These are phyloP conservation scores for Phaeophleospora eucalypticola DNA, from an alignment of 2,329 filamentous ascomycete species.

Conservation along the genomic window DNA sequence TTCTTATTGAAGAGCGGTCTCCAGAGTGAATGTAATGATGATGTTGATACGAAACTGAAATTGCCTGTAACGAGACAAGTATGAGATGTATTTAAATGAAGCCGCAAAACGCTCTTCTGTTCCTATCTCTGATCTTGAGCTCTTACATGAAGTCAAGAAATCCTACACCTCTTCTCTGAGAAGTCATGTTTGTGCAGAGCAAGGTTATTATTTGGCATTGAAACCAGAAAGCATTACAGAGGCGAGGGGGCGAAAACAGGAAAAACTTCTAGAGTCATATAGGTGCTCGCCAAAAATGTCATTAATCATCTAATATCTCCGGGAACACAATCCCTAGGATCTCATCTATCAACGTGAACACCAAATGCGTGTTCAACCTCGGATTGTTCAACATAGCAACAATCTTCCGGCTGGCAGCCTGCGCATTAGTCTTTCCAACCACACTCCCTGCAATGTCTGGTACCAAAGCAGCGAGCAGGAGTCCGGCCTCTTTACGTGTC, in stretches of 20 bases:
- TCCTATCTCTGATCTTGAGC: too few relatives aligned
- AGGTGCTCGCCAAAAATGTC: neutral
- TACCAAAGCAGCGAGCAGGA: slow-evolving; percentile 83
- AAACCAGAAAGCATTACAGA: too few relatives aligned
- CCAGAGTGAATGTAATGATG: too few relatives aligned
- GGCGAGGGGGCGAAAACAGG: too few relatives aligned
- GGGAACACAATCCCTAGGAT: slow-evolving; percentile 44
- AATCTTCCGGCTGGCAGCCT: slow-evolving; percentile 80
- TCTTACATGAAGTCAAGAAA: too few relatives aligned
- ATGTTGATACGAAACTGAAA: too few relatives aligned
- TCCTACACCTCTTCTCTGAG: too few relatives aligned
- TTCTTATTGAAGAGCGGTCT: too few relatives aligned
- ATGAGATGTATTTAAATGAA: neutral
- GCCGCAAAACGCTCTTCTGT: too few relatives aligned
- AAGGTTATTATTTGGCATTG: too few relatives aligned
- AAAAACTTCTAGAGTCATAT: too few relatives aligned
- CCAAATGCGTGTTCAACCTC: slow-evolving; percentile 64
- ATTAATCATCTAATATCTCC: slow-evolving; percentile 23
- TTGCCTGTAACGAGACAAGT: neutral
- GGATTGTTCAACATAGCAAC: slow-evolving; percentile 90
- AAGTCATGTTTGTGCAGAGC: too few relatives aligned
- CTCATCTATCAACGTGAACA: slow-evolving; percentile 49
- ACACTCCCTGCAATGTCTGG: slow-evolving; percentile 91
- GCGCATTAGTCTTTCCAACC: slow-evolving; percentile 86
- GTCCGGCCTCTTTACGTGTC: slow-evolving; percentile 78